A percentile compares a stretch with the other conserved stretches of the same genome.
Evolutionary conservation across 352 stramenopile species (phyloP).

Genomic region (Peronospora tabacina): DNA sequence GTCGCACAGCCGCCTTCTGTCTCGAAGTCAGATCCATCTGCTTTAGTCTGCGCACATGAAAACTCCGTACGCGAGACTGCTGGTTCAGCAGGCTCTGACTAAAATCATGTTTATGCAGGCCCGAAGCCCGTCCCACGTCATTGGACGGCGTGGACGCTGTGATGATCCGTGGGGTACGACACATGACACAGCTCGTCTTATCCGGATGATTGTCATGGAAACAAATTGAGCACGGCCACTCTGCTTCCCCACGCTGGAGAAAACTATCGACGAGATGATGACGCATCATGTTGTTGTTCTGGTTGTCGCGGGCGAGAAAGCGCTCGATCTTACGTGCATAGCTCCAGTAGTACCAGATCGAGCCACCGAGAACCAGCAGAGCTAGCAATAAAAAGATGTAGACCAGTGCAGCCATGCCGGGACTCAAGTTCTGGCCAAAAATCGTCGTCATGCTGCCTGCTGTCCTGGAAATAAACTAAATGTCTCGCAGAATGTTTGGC

Average conservation of each 20-base stretch:
- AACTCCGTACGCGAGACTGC: slow-evolving; percentile 71
- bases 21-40: slow-evolving; percentile 78
- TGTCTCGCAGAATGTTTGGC: too few species aligned
- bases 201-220: slow-evolving; percentile 85
- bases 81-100: slow-evolving; percentile 75
- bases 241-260: slow-evolving; percentile 64
- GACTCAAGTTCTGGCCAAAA: slow-evolving; percentile 68
- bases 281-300: slow-evolving; percentile 87
- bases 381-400: slow-evolving; percentile 73
- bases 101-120: slow-evolving; percentile 56
- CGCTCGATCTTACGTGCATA: slow-evolving; percentile 83
- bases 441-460: slow-evolving; percentile 62
- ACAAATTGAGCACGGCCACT: slow-evolving; percentile 84
- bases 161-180: slow-evolving; percentile 62
- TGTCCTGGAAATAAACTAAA: too few species aligned
- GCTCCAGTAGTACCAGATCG: slow-evolving; percentile 86
- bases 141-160: slow-evolving; percentile 45
- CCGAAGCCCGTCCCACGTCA: slow-evolving; percentile 52
- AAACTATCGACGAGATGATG: slow-evolving; percentile 82
- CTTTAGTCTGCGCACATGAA: slow-evolving; percentile 79
- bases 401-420: slow-evolving; percentile 59
- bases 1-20: slow-evolving; percentile 70
- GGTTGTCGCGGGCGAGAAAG: slow-evolving; percentile 73
- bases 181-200: slow-evolving; percentile 79
- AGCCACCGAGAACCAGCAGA: slow-evolving; percentile 55